Percentiles rank a stretch among this genome's conserved stretches.
Conservation (phyloP, 208 protist genomes). For the Acanthamoeba royreba region DNA sequence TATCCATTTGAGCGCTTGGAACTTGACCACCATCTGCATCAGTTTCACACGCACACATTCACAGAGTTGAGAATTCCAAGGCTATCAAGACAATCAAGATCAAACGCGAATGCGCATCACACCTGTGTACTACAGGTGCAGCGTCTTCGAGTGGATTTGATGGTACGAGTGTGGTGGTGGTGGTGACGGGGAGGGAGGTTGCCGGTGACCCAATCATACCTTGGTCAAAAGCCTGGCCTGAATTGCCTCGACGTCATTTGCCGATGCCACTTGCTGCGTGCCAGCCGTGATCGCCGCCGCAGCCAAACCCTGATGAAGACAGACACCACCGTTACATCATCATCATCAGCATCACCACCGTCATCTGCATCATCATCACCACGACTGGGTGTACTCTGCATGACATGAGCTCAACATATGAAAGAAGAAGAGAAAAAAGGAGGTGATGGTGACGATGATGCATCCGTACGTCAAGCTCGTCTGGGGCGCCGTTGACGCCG, state of each 20-base stretch:
- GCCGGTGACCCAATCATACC: too few species aligned
- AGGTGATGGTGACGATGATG: not conserved
- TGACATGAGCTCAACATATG: too few species aligned
- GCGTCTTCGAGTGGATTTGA: not conserved
- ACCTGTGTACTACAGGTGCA: not conserved
- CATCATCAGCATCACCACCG: too few species aligned
- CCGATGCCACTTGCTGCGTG: not conserved
- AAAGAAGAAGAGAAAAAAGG: not conserved
- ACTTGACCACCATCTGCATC: constrained; percentile 5
- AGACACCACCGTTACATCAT: too few species aligned
- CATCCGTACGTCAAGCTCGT: not conserved
- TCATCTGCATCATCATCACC: too few species aligned
- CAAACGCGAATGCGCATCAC: not conserved
- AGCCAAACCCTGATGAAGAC: not conserved
- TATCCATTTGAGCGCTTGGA: not conserved
- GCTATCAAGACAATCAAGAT: not conserved
- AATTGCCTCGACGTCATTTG: not conserved
- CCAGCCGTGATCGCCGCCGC: not conserved
- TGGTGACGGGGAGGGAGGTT: too few species aligned
- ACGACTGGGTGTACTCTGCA: too few species aligned
- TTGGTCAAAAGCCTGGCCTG: not conserved
- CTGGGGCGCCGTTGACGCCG: not conserved
- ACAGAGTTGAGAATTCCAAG: too few species aligned
- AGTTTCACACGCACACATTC: too few species aligned
- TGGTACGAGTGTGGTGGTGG: not conserved